Evolutionary conservation across 2,329 filamentous ascomycete species (phyloP).

Genomic region (Alternaria sp.): DNA sequence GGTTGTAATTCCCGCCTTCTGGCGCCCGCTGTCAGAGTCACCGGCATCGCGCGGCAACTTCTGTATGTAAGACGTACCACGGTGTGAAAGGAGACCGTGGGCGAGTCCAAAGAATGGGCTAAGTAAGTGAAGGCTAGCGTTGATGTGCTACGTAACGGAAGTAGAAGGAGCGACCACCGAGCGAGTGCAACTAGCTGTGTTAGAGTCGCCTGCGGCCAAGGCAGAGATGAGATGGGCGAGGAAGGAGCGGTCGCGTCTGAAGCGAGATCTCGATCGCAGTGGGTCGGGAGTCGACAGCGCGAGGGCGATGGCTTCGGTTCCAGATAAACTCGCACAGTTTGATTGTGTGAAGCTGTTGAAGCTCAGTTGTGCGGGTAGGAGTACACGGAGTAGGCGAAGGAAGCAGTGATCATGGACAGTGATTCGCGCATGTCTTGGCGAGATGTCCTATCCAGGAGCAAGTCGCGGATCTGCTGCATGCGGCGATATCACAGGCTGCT

Average conservation of each 20-base stretch:
- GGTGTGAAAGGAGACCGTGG: neutral
- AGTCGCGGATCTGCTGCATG: neutral
- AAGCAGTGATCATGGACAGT: constrained; percentile 7
- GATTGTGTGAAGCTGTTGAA: neutral
- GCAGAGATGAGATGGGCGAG: neutral
- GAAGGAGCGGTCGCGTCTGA: neutral
- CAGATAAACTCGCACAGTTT: neutral
- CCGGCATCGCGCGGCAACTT: neutral
- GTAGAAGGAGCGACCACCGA: neutral
- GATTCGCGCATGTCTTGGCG: constrained; percentile 23
- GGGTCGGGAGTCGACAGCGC: neutral
- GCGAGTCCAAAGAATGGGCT: neutral
- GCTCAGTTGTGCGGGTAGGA: neutral
- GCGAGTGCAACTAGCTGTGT: neutral
- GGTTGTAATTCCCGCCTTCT: neutral
- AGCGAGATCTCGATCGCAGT: constrained; percentile 7
- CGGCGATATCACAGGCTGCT: constrained; percentile 1
- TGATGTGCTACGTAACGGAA: neutral
- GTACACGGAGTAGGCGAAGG: neutral
- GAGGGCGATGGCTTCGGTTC: constrained; percentile 1
- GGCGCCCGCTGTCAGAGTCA: neutral
- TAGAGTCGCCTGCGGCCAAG: neutral
- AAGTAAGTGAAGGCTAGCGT: neutral
- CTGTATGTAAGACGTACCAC: neutral
- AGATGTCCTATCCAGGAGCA: constrained; percentile 19